These are phyloP conservation scores for Pichia sp. DNA, from an alignment of 1,139 yeast species.

Conservation along the genomic window DNA sequence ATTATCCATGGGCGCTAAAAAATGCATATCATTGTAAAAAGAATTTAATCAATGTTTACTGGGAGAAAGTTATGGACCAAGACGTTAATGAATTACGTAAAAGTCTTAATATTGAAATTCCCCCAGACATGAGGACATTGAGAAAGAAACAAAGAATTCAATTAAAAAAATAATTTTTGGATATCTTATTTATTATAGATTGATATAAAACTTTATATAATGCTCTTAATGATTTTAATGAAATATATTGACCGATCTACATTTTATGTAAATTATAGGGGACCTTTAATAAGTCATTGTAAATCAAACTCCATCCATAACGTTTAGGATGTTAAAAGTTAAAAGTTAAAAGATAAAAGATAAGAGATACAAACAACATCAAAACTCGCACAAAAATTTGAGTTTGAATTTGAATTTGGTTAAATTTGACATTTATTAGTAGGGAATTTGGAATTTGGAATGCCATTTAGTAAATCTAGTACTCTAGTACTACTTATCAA, in stretches of 20 bases:
- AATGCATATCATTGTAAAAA: constrained; percentile 73
- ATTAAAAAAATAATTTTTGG: background rate
- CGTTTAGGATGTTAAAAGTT: too few relatives aligned
- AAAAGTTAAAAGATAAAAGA: too few relatives aligned
- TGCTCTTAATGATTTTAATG: background rate
- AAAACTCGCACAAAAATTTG: too few relatives aligned
- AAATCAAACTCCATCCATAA: too few relatives aligned
- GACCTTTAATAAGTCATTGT: too few relatives aligned
- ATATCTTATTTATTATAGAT: background rate
- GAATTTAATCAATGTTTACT: constrained; percentile 70
- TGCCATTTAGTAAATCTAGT: too few relatives aligned
- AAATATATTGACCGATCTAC: background rate
- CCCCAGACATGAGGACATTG: constrained; percentile 72
- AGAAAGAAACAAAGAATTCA: constrained; percentile 33
- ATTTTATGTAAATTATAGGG: too few relatives aligned
- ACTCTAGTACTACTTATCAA: too few relatives aligned
- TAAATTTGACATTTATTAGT: too few relatives aligned
- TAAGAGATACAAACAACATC: too few relatives aligned
- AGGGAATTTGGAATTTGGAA: too few relatives aligned
- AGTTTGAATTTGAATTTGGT: too few relatives aligned
- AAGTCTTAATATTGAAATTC: constrained; percentile 64
- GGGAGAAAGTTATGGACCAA: constrained; percentile 79
- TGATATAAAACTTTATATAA: background rate
- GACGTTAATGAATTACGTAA: constrained; percentile 67
- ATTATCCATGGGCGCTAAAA: constrained; percentile 84